Evolutionary conservation across 192 early-diverging fungal genomes (phyloP).

Genomic region (Entomortierella beljakovae): DNA sequence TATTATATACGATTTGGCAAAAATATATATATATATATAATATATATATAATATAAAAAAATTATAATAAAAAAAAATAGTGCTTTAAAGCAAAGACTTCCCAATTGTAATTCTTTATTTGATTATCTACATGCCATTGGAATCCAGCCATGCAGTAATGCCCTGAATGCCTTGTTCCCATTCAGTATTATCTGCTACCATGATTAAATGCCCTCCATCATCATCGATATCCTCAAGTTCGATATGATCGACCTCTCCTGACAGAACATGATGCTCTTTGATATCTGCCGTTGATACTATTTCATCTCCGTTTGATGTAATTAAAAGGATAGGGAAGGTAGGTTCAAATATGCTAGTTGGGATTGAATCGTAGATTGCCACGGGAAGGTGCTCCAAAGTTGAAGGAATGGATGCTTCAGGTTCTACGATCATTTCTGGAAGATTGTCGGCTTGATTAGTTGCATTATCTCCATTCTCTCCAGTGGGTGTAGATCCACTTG

Average conservation of each 20-base stretch:
- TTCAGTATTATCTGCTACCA: conserved; percentile 49
- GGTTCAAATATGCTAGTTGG: conserved; percentile 37
- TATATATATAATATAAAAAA: neutral
- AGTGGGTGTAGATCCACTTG: neutral
- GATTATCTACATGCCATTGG: conserved; percentile 43
- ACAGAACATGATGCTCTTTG: conserved; percentile 30
- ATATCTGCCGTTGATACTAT: conserved; percentile 48
- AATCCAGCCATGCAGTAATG: conserved; percentile 51
- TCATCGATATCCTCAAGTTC: conserved; percentile 44
- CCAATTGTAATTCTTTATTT: neutral
- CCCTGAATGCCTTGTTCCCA: conserved; percentile 52
- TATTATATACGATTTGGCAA: too few relatives aligned
- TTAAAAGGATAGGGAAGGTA: conserved; percentile 39
- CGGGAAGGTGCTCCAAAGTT: conserved; percentile 38
- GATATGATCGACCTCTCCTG: conserved; percentile 47
- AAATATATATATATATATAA: too few relatives aligned
- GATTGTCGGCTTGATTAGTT: neutral
- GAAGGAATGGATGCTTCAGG: conserved; percentile 46
- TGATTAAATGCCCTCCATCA: conserved; percentile 50
- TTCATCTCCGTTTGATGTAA: conserved; percentile 40
- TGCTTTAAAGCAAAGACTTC: neutral
- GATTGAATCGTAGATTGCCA: conserved; percentile 42
- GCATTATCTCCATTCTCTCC: neutral
- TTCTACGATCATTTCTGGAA: conserved; percentile 34
- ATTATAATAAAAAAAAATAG: neutral